Conservation (phyloP, 768 basidiomycete genomes). For the Hericium alpestre region DNA sequence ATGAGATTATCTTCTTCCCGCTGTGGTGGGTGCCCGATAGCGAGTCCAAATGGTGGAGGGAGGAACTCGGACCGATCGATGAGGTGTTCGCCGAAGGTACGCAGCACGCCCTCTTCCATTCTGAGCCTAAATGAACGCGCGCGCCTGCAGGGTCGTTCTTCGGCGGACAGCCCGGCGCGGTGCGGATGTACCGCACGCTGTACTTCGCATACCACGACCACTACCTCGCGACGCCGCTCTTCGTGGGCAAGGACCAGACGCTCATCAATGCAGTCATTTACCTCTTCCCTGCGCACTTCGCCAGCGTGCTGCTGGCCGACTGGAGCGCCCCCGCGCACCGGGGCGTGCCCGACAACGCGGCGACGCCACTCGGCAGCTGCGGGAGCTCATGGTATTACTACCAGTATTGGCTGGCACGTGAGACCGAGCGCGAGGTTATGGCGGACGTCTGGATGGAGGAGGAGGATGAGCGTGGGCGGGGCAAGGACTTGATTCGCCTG, state of each 20-base stretch:
- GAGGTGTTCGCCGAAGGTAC: constrained; percentile 39
- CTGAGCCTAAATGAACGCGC: neutral
- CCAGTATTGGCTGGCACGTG: constrained; percentile 35
- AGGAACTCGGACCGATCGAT: constrained; percentile 40
- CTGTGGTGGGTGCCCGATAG: constrained; percentile 24
- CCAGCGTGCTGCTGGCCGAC: constrained; percentile 29
- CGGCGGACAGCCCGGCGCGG: constrained; percentile 34
- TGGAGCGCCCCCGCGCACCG: constrained; percentile 1
- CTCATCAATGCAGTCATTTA: constrained; percentile 37
- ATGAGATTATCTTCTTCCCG: constrained; percentile 41
- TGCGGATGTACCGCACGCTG: constrained; percentile 33
- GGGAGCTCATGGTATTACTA: constrained; percentile 38
- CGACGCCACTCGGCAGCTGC: constrained; percentile 28
- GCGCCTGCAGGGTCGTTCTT: constrained; percentile 40
- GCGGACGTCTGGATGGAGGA: constrained; percentile 8
- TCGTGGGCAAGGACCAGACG: constrained; percentile 50
- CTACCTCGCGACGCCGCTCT: constrained; percentile 33
- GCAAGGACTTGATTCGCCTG: neutral
- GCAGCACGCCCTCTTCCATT: constrained; percentile 5
- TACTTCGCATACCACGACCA: constrained; percentile 44
- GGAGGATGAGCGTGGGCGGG: neutral
- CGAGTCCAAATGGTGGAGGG: constrained; percentile 28
- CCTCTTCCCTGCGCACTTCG: constrained; percentile 35
- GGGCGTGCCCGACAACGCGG: constrained; percentile 13
- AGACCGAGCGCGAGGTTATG: constrained; percentile 15